Conservation (phyloP, 345 rosid genomes). For the Aethionema arabicum region DNA sequence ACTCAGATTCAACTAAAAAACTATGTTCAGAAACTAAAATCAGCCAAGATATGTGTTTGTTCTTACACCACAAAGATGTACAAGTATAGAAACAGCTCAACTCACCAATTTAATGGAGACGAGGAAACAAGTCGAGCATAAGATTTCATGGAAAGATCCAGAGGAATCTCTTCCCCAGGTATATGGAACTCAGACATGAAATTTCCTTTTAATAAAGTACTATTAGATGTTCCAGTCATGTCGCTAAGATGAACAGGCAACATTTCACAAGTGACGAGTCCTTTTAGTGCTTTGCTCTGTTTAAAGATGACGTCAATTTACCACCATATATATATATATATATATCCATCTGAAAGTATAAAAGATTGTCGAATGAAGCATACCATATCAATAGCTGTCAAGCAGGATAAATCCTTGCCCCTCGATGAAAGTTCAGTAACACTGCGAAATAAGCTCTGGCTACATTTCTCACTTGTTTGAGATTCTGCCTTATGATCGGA, state of each 20-base stretch:
- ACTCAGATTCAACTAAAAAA: too few species aligned
- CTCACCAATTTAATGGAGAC: slow-evolving; percentile 71
- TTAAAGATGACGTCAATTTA: slow-evolving; percentile 24
- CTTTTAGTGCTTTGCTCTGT: slow-evolving; percentile 87
- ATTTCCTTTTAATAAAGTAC: slow-evolving; percentile 40
- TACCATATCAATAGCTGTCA: slow-evolving; percentile 80
- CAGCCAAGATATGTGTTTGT: slow-evolving; percentile 7
- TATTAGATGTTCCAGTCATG: slow-evolving; percentile 43
- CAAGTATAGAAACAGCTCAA: slow-evolving; percentile 19
- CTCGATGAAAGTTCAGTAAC: slow-evolving; percentile 76
- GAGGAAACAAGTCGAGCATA: slow-evolving; percentile 56
- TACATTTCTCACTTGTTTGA: slow-evolving; percentile 54
- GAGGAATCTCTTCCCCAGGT: slow-evolving; percentile 63
- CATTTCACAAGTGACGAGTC: slow-evolving; percentile 57
- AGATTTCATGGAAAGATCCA: slow-evolving; percentile 89
- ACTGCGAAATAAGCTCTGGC: slow-evolving; percentile 66
- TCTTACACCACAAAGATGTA: background rate
- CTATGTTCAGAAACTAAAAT: too few species aligned
- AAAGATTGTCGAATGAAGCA: slow-evolving; percentile 24
- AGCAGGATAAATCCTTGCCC: slow-evolving; percentile 50
- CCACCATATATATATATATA: slow-evolving; percentile 16
- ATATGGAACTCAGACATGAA: slow-evolving; percentile 54
- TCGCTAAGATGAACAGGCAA: slow-evolving; percentile 38
- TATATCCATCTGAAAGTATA: slow-evolving; percentile 12
- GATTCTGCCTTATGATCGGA: slow-evolving; percentile 41